phyloP scores from a whole-genome alignment of 805 yeast species.

The Candida wancherniae region DNA sequence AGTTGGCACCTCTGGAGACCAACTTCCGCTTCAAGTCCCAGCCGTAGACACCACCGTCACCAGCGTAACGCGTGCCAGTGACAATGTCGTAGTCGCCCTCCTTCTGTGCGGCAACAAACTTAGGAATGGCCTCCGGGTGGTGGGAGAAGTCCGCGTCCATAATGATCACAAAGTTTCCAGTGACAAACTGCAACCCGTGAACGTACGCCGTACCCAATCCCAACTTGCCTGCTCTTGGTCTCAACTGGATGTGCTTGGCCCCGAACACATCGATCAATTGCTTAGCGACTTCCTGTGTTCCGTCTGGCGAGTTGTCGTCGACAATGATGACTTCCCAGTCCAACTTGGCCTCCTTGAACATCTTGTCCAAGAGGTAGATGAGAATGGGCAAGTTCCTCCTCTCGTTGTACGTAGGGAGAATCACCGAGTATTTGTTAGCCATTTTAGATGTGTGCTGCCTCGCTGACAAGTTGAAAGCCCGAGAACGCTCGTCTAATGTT shows the following conservation, averaged over 20 bases:
- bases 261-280: conserved; percentile 57
- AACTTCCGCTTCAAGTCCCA: conserved; percentile 79
- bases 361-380: conserved; percentile 63
- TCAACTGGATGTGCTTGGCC: conserved; percentile 52
- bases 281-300: conserved; percentile 70
- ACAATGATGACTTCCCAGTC: conserved; percentile 77
- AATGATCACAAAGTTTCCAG: conserved; percentile 71
- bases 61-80: conserved; percentile 66
- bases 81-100: conserved; percentile 47
- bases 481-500: conserved; percentile 1
- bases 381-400: conserved; percentile 60
- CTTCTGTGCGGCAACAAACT: conserved; percentile 63
- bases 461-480: not conserved
- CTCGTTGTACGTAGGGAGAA: conserved; percentile 76
- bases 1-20: conserved; percentile 76
- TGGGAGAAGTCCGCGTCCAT: conserved; percentile 86
- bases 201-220: conserved; percentile 81
- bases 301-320: conserved; percentile 78
- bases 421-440: conserved; percentile 60
- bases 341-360: conserved; percentile 52
- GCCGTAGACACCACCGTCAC: conserved; percentile 78
- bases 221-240: conserved; percentile 71
- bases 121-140: conserved; percentile 75
- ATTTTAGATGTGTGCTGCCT: conserved; percentile 6
- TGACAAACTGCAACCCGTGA: conserved; percentile 66